These are phyloP conservation scores for Botryosphaeria dothidea DNA, from an alignment of 2,329 filamentous ascomycete genomes.

Conservation along the genomic window DNA sequence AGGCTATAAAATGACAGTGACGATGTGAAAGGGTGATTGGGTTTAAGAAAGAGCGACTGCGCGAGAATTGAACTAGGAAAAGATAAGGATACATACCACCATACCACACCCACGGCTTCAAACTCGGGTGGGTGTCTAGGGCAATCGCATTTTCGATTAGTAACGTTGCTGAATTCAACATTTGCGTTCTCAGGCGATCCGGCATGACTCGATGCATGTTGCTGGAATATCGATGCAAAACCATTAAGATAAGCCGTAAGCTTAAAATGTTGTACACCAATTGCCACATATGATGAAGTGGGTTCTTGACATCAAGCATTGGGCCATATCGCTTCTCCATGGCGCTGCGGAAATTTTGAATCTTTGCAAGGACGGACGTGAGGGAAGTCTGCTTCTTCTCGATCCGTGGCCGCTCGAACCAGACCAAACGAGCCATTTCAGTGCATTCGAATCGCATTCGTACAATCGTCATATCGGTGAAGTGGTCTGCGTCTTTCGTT, in stretches of 20 bases:
- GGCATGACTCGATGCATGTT: slow-evolving; percentile 54
- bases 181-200: slow-evolving; percentile 62
- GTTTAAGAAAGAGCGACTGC: no score
- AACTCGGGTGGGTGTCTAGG: slow-evolving; percentile 53
- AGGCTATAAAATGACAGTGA: no score
- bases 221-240: slow-evolving; percentile 68
- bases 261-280: slow-evolving; percentile 66
- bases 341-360: slow-evolving; percentile 66
- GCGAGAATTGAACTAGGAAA: slow-evolving; percentile 16
- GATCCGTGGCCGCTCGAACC: slow-evolving; percentile 67
- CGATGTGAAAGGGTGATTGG: no score
- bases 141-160: slow-evolving; percentile 57
- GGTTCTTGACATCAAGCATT: slow-evolving; percentile 60
- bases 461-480: slow-evolving; percentile 68
- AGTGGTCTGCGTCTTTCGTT: slow-evolving; percentile 53
- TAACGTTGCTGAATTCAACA: slow-evolving; percentile 61
- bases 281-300: slow-evolving; percentile 64
- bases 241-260: slow-evolving; percentile 64
- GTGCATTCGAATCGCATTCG: slow-evolving; percentile 72
- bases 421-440: slow-evolving; percentile 71
- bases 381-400: slow-evolving; percentile 63
- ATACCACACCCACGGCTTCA: slow-evolving; percentile 70
- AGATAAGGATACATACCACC: slow-evolving; percentile 21
- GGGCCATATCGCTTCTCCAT: slow-evolving; percentile 67
- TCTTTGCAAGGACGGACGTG: slow-evolving; percentile 65